These are phyloP conservation scores for Colletotrichum tamarilloi DNA, from an alignment of 2,329 filamentous ascomycete genomes.

Conservation along the genomic window DNA sequence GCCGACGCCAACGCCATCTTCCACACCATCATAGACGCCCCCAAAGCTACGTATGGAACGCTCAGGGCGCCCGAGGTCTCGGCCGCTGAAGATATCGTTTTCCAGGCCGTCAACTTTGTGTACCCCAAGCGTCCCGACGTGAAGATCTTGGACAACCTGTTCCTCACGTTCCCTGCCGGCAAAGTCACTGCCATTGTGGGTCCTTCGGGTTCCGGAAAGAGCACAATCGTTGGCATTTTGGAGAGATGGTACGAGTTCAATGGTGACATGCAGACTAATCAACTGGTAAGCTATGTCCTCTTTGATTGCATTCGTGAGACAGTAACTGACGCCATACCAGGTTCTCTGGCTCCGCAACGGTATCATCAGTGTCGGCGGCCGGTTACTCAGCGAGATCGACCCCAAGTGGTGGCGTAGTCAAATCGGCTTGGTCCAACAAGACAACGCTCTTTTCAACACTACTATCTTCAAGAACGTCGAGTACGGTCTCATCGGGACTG, in stretches of 20 bases:
- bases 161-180: constrained; percentile 46
- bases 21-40: constrained; percentile 57
- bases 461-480: constrained; percentile 64
- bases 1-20: constrained; percentile 50
- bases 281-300: constrained; percentile 73
- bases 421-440: constrained; percentile 88
- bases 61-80: constrained; percentile 62
- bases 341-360: constrained; percentile 50
- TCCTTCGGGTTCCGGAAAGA: constrained; percentile 52
- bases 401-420: constrained; percentile 91
- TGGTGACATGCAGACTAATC: constrained; percentile 25
- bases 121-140: constrained; percentile 50
- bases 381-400: constrained; percentile 75
- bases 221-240: constrained; percentile 51
- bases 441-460: constrained; percentile 61
- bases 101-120: constrained; percentile 46
- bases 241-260: constrained; percentile 51
- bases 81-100: constrained; percentile 60
- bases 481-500: constrained; percentile 52
- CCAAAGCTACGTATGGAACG: constrained; percentile 51
- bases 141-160: constrained; percentile 46
- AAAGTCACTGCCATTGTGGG: constrained; percentile 46
- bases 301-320: constrained; percentile 79
- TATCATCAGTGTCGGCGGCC: constrained; percentile 27
- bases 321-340: constrained; percentile 44